Percentiles rank a stretch among this genome's conserved stretches.
Evolutionary conservation across 169 alveolate genomes (phyloP).

Genomic region (Cryptosporidium viatorum): DNA sequence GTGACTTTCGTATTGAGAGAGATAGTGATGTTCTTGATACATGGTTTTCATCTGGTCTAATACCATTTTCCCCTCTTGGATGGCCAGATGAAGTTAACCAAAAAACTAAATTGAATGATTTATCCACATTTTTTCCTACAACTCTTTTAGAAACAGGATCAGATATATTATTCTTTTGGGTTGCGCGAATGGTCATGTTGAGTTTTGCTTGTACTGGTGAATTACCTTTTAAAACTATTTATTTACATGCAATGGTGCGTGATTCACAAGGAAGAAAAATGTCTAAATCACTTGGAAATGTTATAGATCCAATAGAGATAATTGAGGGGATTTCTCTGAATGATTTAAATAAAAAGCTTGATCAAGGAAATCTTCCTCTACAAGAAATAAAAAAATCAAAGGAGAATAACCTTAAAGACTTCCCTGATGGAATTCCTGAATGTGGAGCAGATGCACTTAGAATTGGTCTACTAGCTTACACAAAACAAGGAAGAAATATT

Average conservation of each 20-base stretch:
- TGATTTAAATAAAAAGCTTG: slow-evolving; percentile 88
- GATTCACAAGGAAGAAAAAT: slow-evolving; percentile 98
- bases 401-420: slow-evolving; percentile 92
- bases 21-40: slow-evolving; percentile 99
- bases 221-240: slow-evolving; percentile 97
- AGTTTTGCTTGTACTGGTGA: slow-evolving; percentile 92
- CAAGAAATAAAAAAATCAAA: slow-evolving; percentile 94
- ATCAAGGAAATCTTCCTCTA: slow-evolving; percentile 85
- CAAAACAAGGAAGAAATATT: slow-evolving; percentile 94
- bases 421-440: slow-evolving; percentile 98
- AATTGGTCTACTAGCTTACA: slow-evolving; percentile 92
- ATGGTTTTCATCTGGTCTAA: slow-evolving; percentile 99
- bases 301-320: slow-evolving; percentile 98
- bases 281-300: slow-evolving; percentile 98
- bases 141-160: slow-evolving; percentile 98
- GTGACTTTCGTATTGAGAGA: slow-evolving; percentile 89
- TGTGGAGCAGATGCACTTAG: slow-evolving; percentile 99
- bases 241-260: slow-evolving; percentile 98
- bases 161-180: slow-evolving; percentile 99
- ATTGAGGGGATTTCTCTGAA: slow-evolving; percentile 95
- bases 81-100: slow-evolving; percentile 93
- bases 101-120: slow-evolving; percentile 83
- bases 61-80: slow-evolving; percentile 97
- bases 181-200: slow-evolving; percentile 99
- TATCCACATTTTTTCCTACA: slow-evolving; percentile 96